Conservation (phyloP, 768 basidiomycete species). For the Rhizopogon vinicolor region DNA sequence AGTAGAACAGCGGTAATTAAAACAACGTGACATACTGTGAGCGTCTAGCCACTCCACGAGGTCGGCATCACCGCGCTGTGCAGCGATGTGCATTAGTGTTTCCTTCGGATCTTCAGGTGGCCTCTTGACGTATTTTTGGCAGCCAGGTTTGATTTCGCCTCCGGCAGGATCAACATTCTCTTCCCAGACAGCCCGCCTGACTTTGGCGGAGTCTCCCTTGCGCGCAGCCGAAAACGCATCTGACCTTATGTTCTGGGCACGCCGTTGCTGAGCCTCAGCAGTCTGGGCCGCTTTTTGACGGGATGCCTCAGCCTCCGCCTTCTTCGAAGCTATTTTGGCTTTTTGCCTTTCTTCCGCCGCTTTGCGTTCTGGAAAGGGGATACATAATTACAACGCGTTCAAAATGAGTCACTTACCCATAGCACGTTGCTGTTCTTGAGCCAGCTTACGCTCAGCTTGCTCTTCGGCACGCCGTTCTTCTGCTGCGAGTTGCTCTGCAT, state of each 20-base stretch:
- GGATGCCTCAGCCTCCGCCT: slow-evolving; percentile 45
- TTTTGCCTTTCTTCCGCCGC: slow-evolving; percentile 57
- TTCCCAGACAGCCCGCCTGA: slow-evolving; percentile 67
- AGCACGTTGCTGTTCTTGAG: slow-evolving; percentile 43
- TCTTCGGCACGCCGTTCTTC: slow-evolving; percentile 49
- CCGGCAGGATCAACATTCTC: slow-evolving; percentile 67
- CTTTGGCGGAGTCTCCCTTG: slow-evolving; percentile 41
- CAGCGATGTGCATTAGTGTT: slow-evolving; percentile 68
- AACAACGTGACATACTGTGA: slow-evolving; percentile 49
- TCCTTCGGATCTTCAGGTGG: slow-evolving; percentile 53
- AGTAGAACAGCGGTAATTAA: slow-evolving; percentile 19
- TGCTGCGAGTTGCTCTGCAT: slow-evolving; percentile 53
- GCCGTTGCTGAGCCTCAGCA: slow-evolving; percentile 41
- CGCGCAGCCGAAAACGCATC: slow-evolving; percentile 65
- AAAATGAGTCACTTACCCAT: slow-evolving; percentile 33
- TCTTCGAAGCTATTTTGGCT: slow-evolving; percentile 49
- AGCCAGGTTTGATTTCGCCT: slow-evolving; percentile 58
- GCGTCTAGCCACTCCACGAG: slow-evolving; percentile 67
- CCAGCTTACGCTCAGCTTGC: slow-evolving; percentile 42
- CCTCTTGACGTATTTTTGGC: slow-evolving; percentile 43
- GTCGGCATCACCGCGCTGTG: slow-evolving; percentile 46
- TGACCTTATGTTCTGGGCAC: slow-evolving; percentile 53
- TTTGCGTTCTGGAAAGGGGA: slow-evolving; percentile 38
- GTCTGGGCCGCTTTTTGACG: slow-evolving; percentile 45
- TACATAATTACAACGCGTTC: slow-evolving; percentile 8